Evolutionary conservation across 768 basidiomycete genomes (phyloP).

Genomic region (Mycena crocata): DNA sequence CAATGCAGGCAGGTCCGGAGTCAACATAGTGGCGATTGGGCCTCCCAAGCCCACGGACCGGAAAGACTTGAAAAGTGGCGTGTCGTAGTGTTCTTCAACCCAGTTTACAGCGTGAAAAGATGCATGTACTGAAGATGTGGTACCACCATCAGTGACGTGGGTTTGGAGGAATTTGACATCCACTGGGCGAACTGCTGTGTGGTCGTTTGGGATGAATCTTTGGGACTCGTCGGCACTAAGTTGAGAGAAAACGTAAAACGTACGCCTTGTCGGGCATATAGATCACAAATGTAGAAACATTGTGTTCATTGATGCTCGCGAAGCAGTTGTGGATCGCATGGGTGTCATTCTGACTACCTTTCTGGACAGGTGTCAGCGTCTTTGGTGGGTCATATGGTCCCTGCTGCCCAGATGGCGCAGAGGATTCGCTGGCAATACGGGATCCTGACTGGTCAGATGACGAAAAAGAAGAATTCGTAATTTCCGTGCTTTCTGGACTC

Average conservation of each 20-base stretch:
- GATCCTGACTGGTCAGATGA: no score
- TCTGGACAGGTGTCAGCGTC: no score
- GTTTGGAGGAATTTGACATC: background rate
- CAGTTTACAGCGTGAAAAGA: constrained; percentile 5
- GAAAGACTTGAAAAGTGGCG: background rate
- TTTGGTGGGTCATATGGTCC: no score
- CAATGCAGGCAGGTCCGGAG: no score
- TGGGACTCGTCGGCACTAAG: background rate
- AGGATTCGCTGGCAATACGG: no score
- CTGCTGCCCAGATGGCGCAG: no score
- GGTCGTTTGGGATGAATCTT: background rate
- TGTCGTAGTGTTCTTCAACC: constrained; percentile 10
- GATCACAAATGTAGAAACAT: constrained; percentile 14
- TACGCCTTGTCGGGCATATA: background rate
- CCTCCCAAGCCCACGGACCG: constrained; percentile 12
- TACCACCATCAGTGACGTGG: background rate
- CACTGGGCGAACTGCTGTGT: constrained; percentile 8
- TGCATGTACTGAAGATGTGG: background rate
- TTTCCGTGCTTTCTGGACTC: no score
- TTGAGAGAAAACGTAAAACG: background rate
- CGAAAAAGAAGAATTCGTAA: no score
- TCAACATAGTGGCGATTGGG: no score
- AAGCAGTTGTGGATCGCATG: no score
- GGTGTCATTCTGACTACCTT: no score
- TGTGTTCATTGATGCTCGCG: background rate